Base-by-base conservation (phyloP, 495 filamentous ascomycete species). In the Glonium stellatum region DNA sequence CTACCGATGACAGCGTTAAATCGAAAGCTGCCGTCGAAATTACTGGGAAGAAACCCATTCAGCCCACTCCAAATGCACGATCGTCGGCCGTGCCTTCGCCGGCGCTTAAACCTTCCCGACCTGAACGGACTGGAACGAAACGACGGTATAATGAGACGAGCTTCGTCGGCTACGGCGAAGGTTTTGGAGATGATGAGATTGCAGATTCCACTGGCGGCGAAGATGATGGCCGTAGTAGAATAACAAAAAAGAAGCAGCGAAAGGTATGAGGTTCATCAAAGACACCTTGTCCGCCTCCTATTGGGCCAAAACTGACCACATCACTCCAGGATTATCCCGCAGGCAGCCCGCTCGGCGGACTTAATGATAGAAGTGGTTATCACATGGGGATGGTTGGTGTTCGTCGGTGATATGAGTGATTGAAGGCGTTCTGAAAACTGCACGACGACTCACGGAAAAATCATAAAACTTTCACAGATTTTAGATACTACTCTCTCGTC, bases 131-230 rank as follows among this genome's bases (percentile, higher is more conserved):
- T 54, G 80, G 80, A 34, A 84, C 82, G 64, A 87, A 87, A 73
- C 76, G 86, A 62, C 75, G 82, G 63, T 89, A 89, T 67, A 80
- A 84, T 66, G 86, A 88, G 31, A 74, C 75, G 47, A 84, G 82
- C 64, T 89, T 84, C 68, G 80, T 80, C 54, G 86, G 86, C 4
- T 89, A 89, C 62, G 81, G 78, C 52, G 85, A 87, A 73, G 84
- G 81, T 11, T 84, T 73, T 68, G 74, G 75, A 11, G 81, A 84
- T 67, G 82, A 84, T 55, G 80, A 83, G 59, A 80, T 80, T 53
- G 82, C 81, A 22, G 72, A 76, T 39, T 69, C 69, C 56, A 66
- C 64, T 31, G 65, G 53, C 21, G 68, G 69, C 11, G 72, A 73
- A 41, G 73, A 70, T 52, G 64, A 66, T 59, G 62, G 64, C 55